These are phyloP conservation scores for Aspergillus carlsbadensis DNA, from an alignment of 495 filamentous ascomycete genomes.

Conservation along the genomic window DNA sequence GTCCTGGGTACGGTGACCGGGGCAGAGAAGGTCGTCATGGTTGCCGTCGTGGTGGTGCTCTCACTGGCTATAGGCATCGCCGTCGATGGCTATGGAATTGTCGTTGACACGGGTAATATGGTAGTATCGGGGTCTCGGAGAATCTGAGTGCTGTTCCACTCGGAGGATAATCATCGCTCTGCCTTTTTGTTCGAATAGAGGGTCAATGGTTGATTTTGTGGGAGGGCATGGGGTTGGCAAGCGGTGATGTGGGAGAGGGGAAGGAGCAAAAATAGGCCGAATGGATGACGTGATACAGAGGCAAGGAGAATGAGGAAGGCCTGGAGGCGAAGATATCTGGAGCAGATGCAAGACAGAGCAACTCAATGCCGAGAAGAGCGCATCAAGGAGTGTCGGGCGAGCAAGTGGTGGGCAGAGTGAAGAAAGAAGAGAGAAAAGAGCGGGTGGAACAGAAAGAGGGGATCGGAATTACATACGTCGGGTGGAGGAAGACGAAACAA, in stretches of 20 bases:
- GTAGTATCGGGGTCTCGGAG: slow-evolving; percentile 43
- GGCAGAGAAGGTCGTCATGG: slow-evolving; percentile 48
- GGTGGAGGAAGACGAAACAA: slow-evolving; percentile 39
- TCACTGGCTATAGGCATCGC: slow-evolving; percentile 53
- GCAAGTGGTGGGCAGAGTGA: background rate
- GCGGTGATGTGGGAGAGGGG: slow-evolving; percentile 7
- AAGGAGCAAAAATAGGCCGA: background rate
- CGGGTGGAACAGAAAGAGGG: slow-evolving; percentile 10
- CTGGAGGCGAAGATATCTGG: background rate
- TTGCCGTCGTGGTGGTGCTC: slow-evolving; percentile 45
- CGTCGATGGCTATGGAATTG: slow-evolving; percentile 34
- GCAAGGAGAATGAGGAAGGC: background rate
- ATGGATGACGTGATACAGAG: slow-evolving; percentile 6
- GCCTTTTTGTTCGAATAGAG: slow-evolving; percentile 34
- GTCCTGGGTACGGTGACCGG: slow-evolving; percentile 44
- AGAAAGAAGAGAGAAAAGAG: background rate
- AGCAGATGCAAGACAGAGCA: background rate
- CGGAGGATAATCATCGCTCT: slow-evolving; percentile 54
- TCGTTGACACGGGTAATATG: slow-evolving; percentile 40
- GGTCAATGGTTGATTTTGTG: slow-evolving; percentile 28
- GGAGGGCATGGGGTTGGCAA: slow-evolving; percentile 13
- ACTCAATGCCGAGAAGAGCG: background rate
- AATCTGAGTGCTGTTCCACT: slow-evolving; percentile 50
- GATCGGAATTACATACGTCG: slow-evolving; percentile 35
- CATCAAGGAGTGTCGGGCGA: background rate